Conservation (phyloP, 73 alveolate species). For the Tetrahymena elliotti region DNA sequence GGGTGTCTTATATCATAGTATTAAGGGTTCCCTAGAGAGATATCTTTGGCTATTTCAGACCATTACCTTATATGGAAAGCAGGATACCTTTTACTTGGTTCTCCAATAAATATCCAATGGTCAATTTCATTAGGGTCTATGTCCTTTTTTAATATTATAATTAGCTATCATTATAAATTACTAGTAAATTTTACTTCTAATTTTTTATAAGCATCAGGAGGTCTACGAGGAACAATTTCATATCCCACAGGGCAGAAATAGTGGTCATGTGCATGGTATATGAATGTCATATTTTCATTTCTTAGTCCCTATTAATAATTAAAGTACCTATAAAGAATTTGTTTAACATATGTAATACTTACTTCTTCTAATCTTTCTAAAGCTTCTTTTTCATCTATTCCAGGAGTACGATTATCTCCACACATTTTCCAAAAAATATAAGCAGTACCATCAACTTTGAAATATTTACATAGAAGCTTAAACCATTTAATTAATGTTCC, state of each 20-base stretch:
- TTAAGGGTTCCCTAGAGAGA: conserved; percentile 48
- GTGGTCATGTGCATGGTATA: conserved; percentile 79
- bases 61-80: conserved; percentile 65
- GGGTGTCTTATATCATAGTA: conserved; percentile 58
- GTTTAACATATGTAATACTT: neutral
- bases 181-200: neutral
- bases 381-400: conserved; percentile 51
- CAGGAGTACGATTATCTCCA: conserved; percentile 58
- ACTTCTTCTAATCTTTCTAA: conserved; percentile 20
- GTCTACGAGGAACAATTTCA: conserved; percentile 60
- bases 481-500: conserved; percentile 65
- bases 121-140: conserved; percentile 42
- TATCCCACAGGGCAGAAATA: conserved; percentile 80
- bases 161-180: neutral
- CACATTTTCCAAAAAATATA: conserved; percentile 53
- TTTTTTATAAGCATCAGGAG: conserved; percentile 50
- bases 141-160: neutral
- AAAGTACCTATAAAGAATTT: neutral
- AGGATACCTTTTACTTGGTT: conserved; percentile 55
- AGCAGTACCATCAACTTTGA: conserved; percentile 53
- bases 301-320: conserved; percentile 36
- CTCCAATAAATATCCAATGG: conserved; percentile 69
- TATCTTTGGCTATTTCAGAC: conserved; percentile 64
- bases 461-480: conserved; percentile 20
- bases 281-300: conserved; percentile 42